Evolutionary conservation across 2,329 filamentous ascomycete species (phyloP), one percentile per base, ranked within the genome.

Genomic region (Dactylellina drechsleri): DNA sequence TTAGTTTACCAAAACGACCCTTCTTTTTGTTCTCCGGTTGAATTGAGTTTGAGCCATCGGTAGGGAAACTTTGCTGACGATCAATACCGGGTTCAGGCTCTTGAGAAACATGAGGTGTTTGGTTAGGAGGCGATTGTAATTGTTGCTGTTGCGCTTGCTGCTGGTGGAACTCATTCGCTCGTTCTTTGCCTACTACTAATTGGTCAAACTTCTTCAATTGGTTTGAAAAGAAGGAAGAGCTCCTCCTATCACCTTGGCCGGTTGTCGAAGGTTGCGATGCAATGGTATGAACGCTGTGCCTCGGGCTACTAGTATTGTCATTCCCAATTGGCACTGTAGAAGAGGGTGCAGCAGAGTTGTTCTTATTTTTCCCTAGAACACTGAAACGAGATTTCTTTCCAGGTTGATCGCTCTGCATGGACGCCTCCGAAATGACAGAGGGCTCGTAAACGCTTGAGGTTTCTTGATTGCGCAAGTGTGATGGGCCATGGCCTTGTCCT

Each of bases 121-220:
- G 70, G 23, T 58, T 57, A 43, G 57, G 61, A 3, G 49, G 40
- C 45, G 57, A 50, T 12, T 57, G 62, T 52, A 43, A 18, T 1
- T 59, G 45, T 13, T 57, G 60, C 28, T 65, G 60, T 3, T 60
- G 47, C 2, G 58, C 41, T 23, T 70, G 66, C 15, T 71, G 66
- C 12, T 71, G 53, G 45, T 66, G 66, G 20, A 71, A 71, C 31
- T 71, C 66, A 47, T 71, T 71, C 15, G 66, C 66, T 64, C 66
- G 66, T 10, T 71, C 66, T 45, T 71, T 71, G 18, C 66, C 66
- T 18, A 71, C 66, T 31, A 71, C 66, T 13, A 71, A 40, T 26
- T 73, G 68, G 26, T 74, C 70, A 31, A 66, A 67, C 45, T 67
- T 74, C 62, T 74, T 74, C 4, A 65, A 41, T 20, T 73, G 68